Percentiles rank a stretch among this genome's conserved stretches.
Evolutionary conservation across 805 yeast genomes (phyloP).

Genomic region (Naumovozyma castellii): DNA sequence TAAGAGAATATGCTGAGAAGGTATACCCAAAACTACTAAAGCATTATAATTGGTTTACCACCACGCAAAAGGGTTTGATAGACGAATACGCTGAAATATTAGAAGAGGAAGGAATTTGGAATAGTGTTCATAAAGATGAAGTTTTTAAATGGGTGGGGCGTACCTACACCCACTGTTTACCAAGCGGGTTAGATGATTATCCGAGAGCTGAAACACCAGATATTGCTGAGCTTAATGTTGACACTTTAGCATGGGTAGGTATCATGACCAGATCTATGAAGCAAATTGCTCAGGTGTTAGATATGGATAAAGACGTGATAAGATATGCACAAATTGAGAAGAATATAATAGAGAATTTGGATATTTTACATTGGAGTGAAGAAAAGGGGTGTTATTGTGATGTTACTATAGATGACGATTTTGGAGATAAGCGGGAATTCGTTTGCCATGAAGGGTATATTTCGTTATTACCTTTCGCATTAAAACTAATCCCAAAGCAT

Average conservation of each 20-base stretch:
- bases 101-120: conserved; percentile 22
- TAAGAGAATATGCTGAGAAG: conserved; percentile 46
- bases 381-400: conserved; percentile 69
- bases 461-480: conserved; percentile 73
- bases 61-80: conserved; percentile 66
- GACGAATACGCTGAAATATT: conserved; percentile 49
- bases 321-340: conserved; percentile 44
- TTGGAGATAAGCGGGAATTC: conserved; percentile 44
- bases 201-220: conserved; percentile 80
- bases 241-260: conserved; percentile 86
- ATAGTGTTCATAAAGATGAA: conserved; percentile 42
- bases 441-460: conserved; percentile 90
- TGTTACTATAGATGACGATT: conserved; percentile 57
- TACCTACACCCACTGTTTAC: conserved; percentile 71
- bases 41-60: conserved; percentile 80
- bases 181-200: conserved; percentile 92
- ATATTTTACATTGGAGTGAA: conserved; percentile 72
- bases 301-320: conserved; percentile 47
- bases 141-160: conserved; percentile 92
- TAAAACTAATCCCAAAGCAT: conserved; percentile 48
- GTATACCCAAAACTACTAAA: conserved; percentile 68
- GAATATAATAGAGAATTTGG: conserved; percentile 54
- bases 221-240: conserved; percentile 83
- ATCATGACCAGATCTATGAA: conserved; percentile 80
- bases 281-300: conserved; percentile 57